Conservation (phyloP, 164 flowering plant species). For the Macadamia integrifolia region DNA sequence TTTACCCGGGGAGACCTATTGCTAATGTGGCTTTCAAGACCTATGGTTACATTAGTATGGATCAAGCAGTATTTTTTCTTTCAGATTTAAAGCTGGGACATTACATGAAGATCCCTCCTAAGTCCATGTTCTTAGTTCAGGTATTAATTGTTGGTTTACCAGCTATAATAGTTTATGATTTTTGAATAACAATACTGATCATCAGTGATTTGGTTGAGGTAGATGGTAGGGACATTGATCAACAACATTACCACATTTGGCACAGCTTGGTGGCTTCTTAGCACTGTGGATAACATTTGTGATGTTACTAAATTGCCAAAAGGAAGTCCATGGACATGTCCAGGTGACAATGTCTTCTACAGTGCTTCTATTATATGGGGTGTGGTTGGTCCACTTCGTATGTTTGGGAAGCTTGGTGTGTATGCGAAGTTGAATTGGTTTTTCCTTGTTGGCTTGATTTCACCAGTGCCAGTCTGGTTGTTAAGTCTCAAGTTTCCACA, state of each 20-base stretch:
- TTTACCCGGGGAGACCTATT: constrained; percentile 58
- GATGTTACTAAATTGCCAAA: constrained; percentile 24
- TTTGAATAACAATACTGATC: neutral
- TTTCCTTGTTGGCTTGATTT: constrained; percentile 41
- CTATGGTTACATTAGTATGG: constrained; percentile 50
- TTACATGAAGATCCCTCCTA: constrained; percentile 79
- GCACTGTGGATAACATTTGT: constrained; percentile 38
- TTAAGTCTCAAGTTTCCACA: constrained; percentile 36
- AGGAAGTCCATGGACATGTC: constrained; percentile 63
- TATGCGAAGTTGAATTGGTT: constrained; percentile 35
- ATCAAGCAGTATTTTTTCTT: constrained; percentile 44
- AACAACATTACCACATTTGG: constrained; percentile 39
- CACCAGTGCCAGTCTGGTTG: constrained; percentile 47
- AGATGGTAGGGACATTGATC: constrained; percentile 56
- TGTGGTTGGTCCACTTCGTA: constrained; percentile 38
- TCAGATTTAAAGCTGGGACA: constrained; percentile 68
- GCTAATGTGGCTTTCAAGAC: constrained; percentile 62
- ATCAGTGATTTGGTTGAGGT: neutral
- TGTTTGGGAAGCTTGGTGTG: constrained; percentile 35
- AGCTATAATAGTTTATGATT: neutral
- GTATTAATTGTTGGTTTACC: constrained; percentile 18
- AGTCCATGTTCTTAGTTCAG: constrained; percentile 65
- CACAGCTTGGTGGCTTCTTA: constrained; percentile 59
- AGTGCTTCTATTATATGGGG: constrained; percentile 50
- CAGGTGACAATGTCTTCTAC: constrained; percentile 39